Evolutionary conservation across 805 yeast species (phyloP).

Genomic region (baker's yeast (Saccharomyces cerevisiae)): DNA sequence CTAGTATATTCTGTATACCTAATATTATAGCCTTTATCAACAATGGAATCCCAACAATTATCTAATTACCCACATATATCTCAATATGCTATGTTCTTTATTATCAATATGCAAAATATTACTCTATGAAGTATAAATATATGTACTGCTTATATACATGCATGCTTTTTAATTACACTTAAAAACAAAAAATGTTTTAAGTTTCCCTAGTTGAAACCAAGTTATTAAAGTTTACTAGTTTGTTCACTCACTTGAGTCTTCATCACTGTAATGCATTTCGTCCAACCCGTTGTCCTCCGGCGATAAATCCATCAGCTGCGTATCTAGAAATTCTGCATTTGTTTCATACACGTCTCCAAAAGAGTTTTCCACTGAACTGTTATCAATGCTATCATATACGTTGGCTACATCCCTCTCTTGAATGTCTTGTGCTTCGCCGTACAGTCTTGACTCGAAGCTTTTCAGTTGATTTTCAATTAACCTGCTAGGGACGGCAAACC

Average conservation of each 20-base stretch:
- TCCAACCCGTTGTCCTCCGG: not conserved
- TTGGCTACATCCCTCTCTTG: not conserved
- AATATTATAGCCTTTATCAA: too few relatives aligned
- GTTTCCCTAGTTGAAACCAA: not conserved
- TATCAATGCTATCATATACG: not conserved
- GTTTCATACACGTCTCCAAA: not conserved
- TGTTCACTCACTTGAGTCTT: not conserved
- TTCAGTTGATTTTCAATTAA: conserved; percentile 19
- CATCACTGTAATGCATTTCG: not conserved
- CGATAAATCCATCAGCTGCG: not conserved
- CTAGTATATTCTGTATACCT: too few relatives aligned
- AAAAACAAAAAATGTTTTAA: not conserved
- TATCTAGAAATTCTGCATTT: not conserved
- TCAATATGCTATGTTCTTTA: not conserved
- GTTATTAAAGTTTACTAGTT: not conserved
- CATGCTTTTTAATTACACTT: not conserved
- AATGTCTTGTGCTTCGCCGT: conserved; percentile 1
- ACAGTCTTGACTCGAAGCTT: conserved; percentile 16
- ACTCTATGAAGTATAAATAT: not conserved
- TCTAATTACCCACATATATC: too few relatives aligned
- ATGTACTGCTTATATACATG: not conserved
- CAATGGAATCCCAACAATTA: too few relatives aligned
- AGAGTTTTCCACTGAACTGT: not conserved
- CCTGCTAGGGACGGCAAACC: conserved; percentile 15
- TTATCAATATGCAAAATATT: not conserved